Conservation (phyloP, 345 rosid genomes). For the Sonneratia alba region DNA sequence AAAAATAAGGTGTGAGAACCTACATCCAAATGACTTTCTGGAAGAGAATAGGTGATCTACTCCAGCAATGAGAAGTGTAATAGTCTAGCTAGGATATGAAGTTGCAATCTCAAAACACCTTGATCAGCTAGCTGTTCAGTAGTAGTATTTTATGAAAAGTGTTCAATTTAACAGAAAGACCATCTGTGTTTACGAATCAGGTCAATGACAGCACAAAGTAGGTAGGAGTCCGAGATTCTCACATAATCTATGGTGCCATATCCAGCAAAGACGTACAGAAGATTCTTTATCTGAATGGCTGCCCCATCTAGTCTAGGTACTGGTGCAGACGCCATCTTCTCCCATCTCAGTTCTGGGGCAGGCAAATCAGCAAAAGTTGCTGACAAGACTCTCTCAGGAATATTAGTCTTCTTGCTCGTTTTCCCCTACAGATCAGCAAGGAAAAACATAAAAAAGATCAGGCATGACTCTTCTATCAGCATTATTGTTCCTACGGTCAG, state of each 20-base stretch:
- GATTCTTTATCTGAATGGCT: slow-evolving; percentile 71
- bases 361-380: slow-evolving; percentile 91
- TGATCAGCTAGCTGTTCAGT: background rate
- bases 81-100: background rate
- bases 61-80: too few relatives aligned
- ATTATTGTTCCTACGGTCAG: too few relatives aligned
- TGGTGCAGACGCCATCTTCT: slow-evolving; percentile 79
- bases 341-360: slow-evolving; percentile 71
- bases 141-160: background rate
- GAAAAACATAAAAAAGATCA: background rate
- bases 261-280: slow-evolving; percentile 83
- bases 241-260: slow-evolving; percentile 78
- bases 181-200: background rate
- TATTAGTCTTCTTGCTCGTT: slow-evolving; percentile 22
- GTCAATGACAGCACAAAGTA: background rate
- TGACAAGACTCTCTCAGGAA: slow-evolving; percentile 51
- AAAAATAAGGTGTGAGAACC: background rate
- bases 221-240: slow-evolving; percentile 19
- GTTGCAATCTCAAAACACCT: background rate
- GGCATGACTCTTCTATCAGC: background rate
- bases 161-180: background rate
- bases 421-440: slow-evolving; percentile 20
- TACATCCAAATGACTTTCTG: background rate
- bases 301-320: slow-evolving; percentile 97
- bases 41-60: background rate